These are phyloP conservation scores for Coniochaeta sp. DNA, from an alignment of 2,329 filamentous ascomycete genomes.

Conservation along the genomic window DNA sequence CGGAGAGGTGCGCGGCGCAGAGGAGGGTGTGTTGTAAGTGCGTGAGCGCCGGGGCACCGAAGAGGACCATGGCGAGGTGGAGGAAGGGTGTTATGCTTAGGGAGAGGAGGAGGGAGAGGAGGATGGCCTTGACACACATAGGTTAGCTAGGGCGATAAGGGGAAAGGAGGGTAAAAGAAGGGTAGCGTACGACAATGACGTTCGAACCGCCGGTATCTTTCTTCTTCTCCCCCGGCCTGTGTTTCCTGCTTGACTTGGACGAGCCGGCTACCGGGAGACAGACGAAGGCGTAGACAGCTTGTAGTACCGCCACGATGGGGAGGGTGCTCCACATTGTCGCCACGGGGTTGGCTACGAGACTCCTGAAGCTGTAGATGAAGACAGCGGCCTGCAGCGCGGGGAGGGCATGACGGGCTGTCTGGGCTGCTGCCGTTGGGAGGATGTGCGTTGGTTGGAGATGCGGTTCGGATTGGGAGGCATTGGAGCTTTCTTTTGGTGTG, in stretches of 20 bases:
- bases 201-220: conserved; percentile 37
- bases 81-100: conserved; percentile 60
- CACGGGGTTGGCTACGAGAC: conserved; percentile 24
- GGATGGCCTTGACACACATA: conserved; percentile 38
- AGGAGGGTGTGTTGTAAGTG: conserved; percentile 73
- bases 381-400: conserved; percentile 19
- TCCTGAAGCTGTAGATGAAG: conserved; percentile 19
- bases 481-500: conserved; percentile 3
- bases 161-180: neutral
- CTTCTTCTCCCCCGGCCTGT: conserved; percentile 47
- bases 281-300: conserved; percentile 45
- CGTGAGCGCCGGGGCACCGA: conserved; percentile 83
- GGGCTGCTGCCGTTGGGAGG: conserved; percentile 16
- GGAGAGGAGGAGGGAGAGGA: conserved; percentile 51
- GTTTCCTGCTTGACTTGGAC: conserved; percentile 37
- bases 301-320: conserved; percentile 20
- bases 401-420: conserved; percentile 20
- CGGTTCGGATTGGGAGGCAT: neutral
- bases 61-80: conserved; percentile 67
- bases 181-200: conserved; percentile 35
- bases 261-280: conserved; percentile 58
- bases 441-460: conserved; percentile 16
- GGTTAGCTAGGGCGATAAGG: conserved; percentile 5
- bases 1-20: conserved; percentile 71
- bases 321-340: conserved; percentile 21